phyloP scores from a whole-genome alignment of 768 basidiomycete genomes.

The Pilatotrama ljubarskyi region DNA sequence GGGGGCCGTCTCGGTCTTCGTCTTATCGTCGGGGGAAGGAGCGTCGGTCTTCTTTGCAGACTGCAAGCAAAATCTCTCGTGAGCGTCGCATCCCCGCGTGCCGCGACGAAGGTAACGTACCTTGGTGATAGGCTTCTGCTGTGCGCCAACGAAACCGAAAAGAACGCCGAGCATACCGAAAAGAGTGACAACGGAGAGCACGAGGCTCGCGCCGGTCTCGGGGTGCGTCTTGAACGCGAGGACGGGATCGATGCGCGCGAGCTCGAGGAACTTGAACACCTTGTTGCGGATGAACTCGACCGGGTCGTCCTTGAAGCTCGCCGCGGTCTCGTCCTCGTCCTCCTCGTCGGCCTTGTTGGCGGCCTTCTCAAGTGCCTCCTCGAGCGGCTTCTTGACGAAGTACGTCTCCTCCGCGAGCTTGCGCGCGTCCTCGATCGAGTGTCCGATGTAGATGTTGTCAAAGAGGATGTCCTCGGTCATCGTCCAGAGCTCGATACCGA shows the following conservation, averaged over 20 bases:
- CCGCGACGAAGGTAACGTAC: conserved; percentile 36
- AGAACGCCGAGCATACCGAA: conserved; percentile 83
- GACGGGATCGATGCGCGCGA: conserved; percentile 73
- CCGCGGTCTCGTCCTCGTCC: conserved; percentile 37
- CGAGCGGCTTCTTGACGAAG: conserved; percentile 83
- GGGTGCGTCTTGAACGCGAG: conserved; percentile 86
- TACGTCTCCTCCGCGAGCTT: conserved; percentile 85
- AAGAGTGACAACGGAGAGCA: conserved; percentile 72
- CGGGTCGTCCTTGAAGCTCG: conserved; percentile 70
- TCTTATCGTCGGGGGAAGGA: conserved; percentile 62
- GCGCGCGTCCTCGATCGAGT: conserved; percentile 85
- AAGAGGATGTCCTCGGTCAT: conserved; percentile 97
- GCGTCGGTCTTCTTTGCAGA: conserved; percentile 80
- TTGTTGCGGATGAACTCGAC: conserved; percentile 78
- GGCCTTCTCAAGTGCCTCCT: conserved; percentile 62
- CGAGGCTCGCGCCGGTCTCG: conserved; percentile 79
- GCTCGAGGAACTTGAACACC: conserved; percentile 77
- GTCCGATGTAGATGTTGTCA: conserved; percentile 92
- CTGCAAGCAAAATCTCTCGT: conserved; percentile 33
- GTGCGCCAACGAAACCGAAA: conserved; percentile 75
- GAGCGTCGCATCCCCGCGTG: neutral
- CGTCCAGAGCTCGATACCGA: conserved; percentile 99
- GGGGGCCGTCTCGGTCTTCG: conserved; percentile 61
- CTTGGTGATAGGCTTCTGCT: conserved; percentile 73
- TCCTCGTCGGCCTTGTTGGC: conserved; percentile 42